Conservation (phyloP, 345 rosid species). For the Combretum micranthum region DNA sequence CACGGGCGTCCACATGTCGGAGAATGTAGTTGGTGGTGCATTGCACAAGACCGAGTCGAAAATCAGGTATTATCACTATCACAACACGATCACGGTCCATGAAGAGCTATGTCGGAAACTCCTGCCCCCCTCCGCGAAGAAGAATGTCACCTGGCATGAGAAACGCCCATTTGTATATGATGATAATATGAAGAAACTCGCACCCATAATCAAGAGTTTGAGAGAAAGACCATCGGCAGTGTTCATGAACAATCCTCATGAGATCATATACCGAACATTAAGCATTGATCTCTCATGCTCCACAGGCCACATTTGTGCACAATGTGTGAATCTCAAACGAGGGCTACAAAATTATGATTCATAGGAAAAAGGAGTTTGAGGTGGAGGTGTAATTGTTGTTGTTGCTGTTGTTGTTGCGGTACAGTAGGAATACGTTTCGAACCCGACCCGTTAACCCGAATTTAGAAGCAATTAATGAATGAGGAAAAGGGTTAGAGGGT, state of each 20-base stretch:
- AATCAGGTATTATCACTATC: constrained; percentile 81
- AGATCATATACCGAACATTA: too few species aligned
- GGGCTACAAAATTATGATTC: too few species aligned
- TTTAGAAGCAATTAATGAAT: too few species aligned
- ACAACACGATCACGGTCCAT: constrained; percentile 49
- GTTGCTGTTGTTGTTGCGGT: too few species aligned
- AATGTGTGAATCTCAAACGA: too few species aligned
- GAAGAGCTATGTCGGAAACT: constrained; percentile 62
- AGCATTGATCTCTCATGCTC: too few species aligned
- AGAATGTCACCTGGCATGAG: constrained; percentile 37
- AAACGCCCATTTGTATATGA: constrained; percentile 67
- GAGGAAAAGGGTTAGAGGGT: too few species aligned
- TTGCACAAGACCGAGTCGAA: constrained; percentile 67
- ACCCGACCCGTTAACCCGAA: too few species aligned
- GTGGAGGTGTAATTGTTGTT: too few species aligned
- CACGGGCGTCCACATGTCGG: constrained; percentile 91
- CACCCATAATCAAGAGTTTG: constrained; percentile 48
- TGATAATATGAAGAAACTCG: constrained; percentile 64
- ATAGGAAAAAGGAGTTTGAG: too few species aligned
- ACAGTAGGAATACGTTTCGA: too few species aligned
- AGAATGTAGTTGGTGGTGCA: constrained; percentile 68
- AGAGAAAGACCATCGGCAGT: constrained; percentile 37
- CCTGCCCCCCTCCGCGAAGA: constrained; percentile 45
- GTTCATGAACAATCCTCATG: not conserved
- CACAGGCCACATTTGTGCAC: too few species aligned